phyloP scores from a whole-genome alignment of 345 rosid genomes.

The Erucastrum elatum region DNA sequence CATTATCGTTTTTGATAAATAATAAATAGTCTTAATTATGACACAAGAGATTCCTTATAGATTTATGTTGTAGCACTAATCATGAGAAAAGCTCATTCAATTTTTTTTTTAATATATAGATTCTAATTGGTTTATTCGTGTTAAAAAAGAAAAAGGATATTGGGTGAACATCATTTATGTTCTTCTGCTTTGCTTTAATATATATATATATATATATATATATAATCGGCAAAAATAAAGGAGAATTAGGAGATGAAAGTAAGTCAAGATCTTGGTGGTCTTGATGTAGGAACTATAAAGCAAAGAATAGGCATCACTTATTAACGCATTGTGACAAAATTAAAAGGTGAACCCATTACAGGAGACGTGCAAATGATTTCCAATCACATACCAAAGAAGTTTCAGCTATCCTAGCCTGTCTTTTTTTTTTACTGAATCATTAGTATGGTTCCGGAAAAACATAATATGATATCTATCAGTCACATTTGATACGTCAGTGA shows the following conservation, averaged over 20 bases:
- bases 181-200: conserved; percentile 12
- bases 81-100: conserved; percentile 26
- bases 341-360: conserved; percentile 22
- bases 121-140: background rate
- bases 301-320: conserved; percentile 13
- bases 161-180: background rate
- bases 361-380: conserved; percentile 32
- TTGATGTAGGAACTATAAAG: conserved; percentile 22
- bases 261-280: background rate
- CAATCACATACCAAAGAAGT: conserved; percentile 31
- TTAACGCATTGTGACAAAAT: conserved; percentile 23
- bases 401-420: conserved; percentile 19
- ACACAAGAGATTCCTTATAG: conserved; percentile 22
- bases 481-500: background rate
- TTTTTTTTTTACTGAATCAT: background rate
- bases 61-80: conserved; percentile 31
- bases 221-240: background rate
- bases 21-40: conserved; percentile 1
- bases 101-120: background rate
- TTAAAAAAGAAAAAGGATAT: background rate
- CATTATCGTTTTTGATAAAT: background rate
- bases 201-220: background rate
- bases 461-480: conserved; percentile 12
- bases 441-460: conserved; percentile 1
- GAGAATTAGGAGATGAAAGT: conserved; percentile 3